phyloP scores from a whole-genome alignment of 2,329 filamentous ascomycete species.

The Chrysoporthe deuterocubensis region DNA sequence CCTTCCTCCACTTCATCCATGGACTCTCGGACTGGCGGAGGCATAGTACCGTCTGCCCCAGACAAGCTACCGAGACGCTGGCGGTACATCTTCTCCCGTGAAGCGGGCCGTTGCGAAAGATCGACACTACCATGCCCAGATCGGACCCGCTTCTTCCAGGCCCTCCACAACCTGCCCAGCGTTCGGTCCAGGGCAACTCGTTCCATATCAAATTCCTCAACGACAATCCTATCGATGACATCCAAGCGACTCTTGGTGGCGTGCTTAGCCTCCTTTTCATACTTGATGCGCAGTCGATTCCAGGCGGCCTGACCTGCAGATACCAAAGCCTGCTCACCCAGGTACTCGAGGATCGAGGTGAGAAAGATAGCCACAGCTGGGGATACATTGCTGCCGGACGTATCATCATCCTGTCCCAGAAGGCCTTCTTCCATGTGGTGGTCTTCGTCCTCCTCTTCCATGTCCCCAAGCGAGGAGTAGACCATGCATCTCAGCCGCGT shows the following conservation, averaged over 20 bases:
- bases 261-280: constrained; percentile 63
- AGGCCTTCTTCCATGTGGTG: constrained; percentile 82
- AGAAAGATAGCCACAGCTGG: constrained; percentile 94
- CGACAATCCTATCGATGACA: constrained; percentile 69
- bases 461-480: constrained; percentile 91
- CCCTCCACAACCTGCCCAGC: constrained; percentile 87
- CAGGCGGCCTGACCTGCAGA: constrained; percentile 85
- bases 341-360: constrained; percentile 90
- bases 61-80: constrained; percentile 44
- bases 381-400: constrained; percentile 72
- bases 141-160: constrained; percentile 87
- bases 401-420: constrained; percentile 63
- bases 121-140: constrained; percentile 51
- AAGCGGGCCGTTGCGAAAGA: constrained; percentile 52
- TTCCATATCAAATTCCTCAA: constrained; percentile 92
- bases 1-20: constrained; percentile 25
- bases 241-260: constrained; percentile 51
- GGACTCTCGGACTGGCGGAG: constrained; percentile 42
- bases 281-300: constrained; percentile 63
- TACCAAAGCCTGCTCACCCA: constrained; percentile 90
- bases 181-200: constrained; percentile 88
- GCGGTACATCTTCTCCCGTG: constrained; percentile 45
- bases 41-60: constrained; percentile 40
- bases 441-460: constrained; percentile 98
- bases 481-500: constrained; percentile 96